phyloP scores from a whole-genome alignment of 768 basidiomycete genomes.

The Kwoniella dejecticola region DNA sequence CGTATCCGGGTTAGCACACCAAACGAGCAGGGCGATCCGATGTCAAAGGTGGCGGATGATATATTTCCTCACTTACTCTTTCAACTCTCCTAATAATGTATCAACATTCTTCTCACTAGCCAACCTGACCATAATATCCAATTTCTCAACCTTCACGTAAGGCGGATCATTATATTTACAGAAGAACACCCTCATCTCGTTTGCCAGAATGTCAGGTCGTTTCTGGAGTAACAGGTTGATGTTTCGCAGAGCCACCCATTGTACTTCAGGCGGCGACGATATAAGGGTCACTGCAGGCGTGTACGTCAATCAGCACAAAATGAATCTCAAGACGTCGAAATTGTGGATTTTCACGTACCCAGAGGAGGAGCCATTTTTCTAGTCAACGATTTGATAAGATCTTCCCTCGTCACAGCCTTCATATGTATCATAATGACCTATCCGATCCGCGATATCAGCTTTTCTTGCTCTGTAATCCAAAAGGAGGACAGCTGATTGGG shows the following conservation, averaged over 20 bases:
- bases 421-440: constrained; percentile 98
- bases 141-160: constrained; percentile 98
- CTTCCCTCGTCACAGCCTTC: constrained; percentile 75
- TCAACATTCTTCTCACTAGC: constrained; percentile 91
- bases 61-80: constrained; percentile 91
- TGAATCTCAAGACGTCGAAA: not conserved
- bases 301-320: not conserved
- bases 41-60: no score
- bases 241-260: constrained; percentile 96
- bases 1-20: no score
- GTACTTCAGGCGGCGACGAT: constrained; percentile 94
- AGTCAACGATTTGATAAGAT: constrained; percentile 78
- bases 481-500: no score
- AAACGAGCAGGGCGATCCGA: no score
- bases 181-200: constrained; percentile 99
- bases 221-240: constrained; percentile 96
- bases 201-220: constrained; percentile 81
- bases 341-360: constrained; percentile 49
- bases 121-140: constrained; percentile 96
- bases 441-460: not conserved
- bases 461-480: not conserved
- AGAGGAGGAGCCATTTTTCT: constrained; percentile 96
- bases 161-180: constrained; percentile 99
- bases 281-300: constrained; percentile 73
- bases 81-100: constrained; percentile 89